phyloP scores from a whole-genome alignment of 2,329 filamentous ascomycete genomes.

The Colletotrichum neosansevieriae region DNA sequence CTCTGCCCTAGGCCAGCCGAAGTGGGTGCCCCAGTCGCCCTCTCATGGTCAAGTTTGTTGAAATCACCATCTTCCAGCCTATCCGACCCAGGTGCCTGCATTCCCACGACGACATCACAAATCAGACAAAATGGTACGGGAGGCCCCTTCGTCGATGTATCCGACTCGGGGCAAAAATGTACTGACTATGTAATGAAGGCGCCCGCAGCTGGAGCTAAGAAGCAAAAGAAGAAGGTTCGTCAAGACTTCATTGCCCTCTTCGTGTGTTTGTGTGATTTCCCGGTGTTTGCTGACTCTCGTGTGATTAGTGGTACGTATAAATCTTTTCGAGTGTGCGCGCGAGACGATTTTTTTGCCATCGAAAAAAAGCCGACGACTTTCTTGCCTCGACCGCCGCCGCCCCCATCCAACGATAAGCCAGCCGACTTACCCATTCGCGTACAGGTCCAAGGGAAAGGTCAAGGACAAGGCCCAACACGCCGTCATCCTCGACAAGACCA shows the following conservation, averaged over 20 bases:
- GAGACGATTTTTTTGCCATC: constrained; percentile 13
- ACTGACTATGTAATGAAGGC: constrained; percentile 45
- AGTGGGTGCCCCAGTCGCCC: constrained; percentile 29
- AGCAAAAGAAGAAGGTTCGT: constrained; percentile 61
- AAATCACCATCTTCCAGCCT: constrained; percentile 27
- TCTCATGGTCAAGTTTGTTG: constrained; percentile 26
- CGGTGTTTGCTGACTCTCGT: constrained; percentile 26
- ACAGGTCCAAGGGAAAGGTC: constrained; percentile 72
- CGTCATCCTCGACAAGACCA: constrained; percentile 98
- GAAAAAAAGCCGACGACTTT: constrained; percentile 18
- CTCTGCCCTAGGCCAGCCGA: constrained; percentile 51
- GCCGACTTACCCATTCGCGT: constrained; percentile 30
- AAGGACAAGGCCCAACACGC: constrained; percentile 99
- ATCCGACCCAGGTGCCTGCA: constrained; percentile 39
- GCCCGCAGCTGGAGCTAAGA: constrained; percentile 61
- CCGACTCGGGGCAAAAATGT: constrained; percentile 13
- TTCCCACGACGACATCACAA: constrained; percentile 40
- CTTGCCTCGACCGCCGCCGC: constrained; percentile 1
- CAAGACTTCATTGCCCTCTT: background rate
- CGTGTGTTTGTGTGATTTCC: background rate
- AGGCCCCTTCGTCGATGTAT: background rate
- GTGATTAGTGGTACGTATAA: constrained; percentile 50
- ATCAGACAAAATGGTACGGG: constrained; percentile 41
- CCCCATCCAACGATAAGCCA: constrained; percentile 6
- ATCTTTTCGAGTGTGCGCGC: constrained; percentile 3